phyloP scores from a whole-genome alignment of 2,329 filamentous ascomycete genomes.

The Aureobasidium mangrovei region DNA sequence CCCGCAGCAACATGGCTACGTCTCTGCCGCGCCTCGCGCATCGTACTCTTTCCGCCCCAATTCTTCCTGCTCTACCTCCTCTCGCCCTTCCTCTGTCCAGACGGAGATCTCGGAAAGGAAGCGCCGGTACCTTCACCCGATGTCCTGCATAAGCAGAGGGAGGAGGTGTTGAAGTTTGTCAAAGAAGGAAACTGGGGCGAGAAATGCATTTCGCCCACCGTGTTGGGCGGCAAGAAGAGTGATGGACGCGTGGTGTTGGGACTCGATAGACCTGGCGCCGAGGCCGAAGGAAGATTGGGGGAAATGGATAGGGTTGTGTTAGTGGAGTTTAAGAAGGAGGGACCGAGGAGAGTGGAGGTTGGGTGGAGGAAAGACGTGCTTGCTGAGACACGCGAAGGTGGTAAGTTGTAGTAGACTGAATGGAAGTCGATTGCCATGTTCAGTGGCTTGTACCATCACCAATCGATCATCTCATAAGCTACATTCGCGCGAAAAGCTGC shows the following conservation, averaged over 20 bases:
- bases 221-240: conserved; percentile 30
- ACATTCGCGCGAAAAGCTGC: too few species aligned
- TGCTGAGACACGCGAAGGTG: conserved; percentile 43
- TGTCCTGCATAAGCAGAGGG: conserved; percentile 42
- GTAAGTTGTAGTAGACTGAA: background rate
- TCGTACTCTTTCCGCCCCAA: conserved; percentile 88
- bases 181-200: conserved; percentile 34
- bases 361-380: conserved; percentile 35
- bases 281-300: conserved; percentile 44
- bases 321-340: conserved; percentile 48
- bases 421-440: background rate
- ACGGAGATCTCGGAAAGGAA: conserved; percentile 21
- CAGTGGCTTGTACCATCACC: too few species aligned
- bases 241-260: conserved; percentile 46
- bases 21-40: conserved; percentile 52
- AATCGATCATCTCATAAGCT: too few species aligned
- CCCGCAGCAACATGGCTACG: conserved; percentile 60
- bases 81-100: conserved; percentile 42
- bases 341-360: conserved; percentile 48
- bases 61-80: conserved; percentile 61
- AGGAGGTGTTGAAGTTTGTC: conserved; percentile 48
- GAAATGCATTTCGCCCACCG: conserved; percentile 35
- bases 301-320: conserved; percentile 48
- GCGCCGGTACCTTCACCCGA: conserved; percentile 23
- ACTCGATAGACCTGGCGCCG: conserved; percentile 47